A percentile compares a stretch with the other conserved stretches of the same genome.
Evolutionary conservation across 495 filamentous ascomycete genomes (phyloP).

Genomic region (Evernia prunastri): DNA sequence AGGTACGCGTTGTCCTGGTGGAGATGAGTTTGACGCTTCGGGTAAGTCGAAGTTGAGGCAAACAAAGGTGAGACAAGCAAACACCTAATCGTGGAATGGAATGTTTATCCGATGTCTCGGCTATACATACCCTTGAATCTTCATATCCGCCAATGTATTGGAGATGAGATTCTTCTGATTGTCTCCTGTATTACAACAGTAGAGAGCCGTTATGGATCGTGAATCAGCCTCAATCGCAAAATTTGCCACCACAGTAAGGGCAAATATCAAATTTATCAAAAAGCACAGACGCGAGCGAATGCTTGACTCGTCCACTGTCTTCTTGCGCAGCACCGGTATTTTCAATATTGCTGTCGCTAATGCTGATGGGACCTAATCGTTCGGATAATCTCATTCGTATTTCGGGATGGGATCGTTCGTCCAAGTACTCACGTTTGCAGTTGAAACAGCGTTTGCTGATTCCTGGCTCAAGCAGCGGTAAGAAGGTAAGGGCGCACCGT

Average conservation of each 20-base stretch:
- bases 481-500: slow-evolving; percentile 49
- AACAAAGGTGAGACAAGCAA: slow-evolving; percentile 4
- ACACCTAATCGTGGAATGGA: slow-evolving; percentile 3
- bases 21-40: not conserved
- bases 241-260: slow-evolving; percentile 50
- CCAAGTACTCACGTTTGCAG: slow-evolving; percentile 45
- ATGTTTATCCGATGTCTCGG: not conserved
- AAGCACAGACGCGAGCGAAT: slow-evolving; percentile 29
- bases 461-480: slow-evolving; percentile 50
- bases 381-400: not conserved
- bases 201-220: too few species aligned
- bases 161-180: not conserved
- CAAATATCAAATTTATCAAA: slow-evolving; percentile 48
- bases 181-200: too few species aligned
- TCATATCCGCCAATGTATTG: not conserved
- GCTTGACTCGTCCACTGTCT: not conserved
- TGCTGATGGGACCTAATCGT: not conserved
- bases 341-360: not conserved
- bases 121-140: too few species aligned
- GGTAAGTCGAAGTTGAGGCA: not conserved
- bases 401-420: slow-evolving; percentile 29
- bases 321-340: not conserved
- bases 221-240: slow-evolving; percentile 12
- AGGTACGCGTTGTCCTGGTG: not conserved
- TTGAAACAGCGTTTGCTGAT: slow-evolving; percentile 48